phyloP scores from a whole-genome alignment of 345 rosid species.

The Salix caprea region DNA sequence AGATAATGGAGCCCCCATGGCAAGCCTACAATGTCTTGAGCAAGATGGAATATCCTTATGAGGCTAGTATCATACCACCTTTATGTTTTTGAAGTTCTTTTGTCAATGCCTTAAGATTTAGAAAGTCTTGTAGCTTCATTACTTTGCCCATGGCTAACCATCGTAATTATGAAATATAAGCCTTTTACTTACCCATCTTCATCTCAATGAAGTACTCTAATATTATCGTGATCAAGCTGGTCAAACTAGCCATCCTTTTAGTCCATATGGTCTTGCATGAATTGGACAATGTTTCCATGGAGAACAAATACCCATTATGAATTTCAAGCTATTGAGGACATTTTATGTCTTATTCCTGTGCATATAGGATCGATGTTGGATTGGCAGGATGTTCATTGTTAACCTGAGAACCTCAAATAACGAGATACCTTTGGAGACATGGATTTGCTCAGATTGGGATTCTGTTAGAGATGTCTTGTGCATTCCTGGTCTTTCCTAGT shows the following conservation, averaged over 20 bases:
- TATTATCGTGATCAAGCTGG: neutral
- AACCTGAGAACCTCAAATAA: neutral
- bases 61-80: slow-evolving; percentile 42
- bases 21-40: slow-evolving; percentile 70
- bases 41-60: slow-evolving; percentile 93
- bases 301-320: neutral
- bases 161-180: neutral
- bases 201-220: neutral
- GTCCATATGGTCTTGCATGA: neutral
- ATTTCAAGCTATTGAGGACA: neutral
- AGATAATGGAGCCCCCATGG: slow-evolving; percentile 99
- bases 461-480: too few relatives aligned
- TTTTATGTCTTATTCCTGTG: neutral
- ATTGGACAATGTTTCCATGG: neutral
- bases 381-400: neutral
- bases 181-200: neutral
- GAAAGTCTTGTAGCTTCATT: neutral
- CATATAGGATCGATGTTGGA: neutral
- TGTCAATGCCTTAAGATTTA: neutral
- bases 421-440: neutral
- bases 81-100: neutral
- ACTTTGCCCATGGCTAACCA: neutral
- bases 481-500: too few relatives aligned
- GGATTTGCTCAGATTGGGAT: too few relatives aligned
- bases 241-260: neutral